Conservation (phyloP, 2,329 filamentous ascomycete species). For the Ascochyta koolunga region DNA sequence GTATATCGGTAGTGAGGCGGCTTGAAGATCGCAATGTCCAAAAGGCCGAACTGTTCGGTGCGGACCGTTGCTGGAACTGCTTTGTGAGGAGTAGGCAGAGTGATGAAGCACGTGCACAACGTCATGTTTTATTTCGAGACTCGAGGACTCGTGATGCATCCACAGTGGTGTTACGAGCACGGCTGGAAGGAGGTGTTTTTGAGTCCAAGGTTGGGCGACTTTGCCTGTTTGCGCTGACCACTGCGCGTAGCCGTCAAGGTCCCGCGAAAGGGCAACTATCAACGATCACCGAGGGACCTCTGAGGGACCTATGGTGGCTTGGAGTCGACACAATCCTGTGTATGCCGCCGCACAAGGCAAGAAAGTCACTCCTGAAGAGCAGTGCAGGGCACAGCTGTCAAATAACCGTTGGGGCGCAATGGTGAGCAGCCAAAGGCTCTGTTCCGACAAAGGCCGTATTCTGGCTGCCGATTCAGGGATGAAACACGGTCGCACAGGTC, state of each 20-base stretch:
- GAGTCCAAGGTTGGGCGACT: not conserved
- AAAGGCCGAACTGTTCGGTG: not conserved
- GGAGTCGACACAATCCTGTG: not conserved
- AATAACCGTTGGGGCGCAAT: slow-evolving; percentile 15
- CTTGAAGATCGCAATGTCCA: slow-evolving; percentile 11
- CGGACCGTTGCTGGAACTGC: not conserved
- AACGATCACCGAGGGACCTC: slow-evolving; percentile 1
- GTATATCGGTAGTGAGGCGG: slow-evolving; percentile 6
- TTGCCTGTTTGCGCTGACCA: not conserved
- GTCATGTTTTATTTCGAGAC: not conserved
- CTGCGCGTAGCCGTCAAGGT: not conserved
- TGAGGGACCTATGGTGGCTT: not conserved
- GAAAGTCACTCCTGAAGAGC: not conserved
- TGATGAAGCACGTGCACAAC: not conserved
- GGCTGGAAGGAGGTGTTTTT: not conserved
- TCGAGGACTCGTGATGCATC: not conserved
- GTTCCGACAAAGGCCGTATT: slow-evolving; percentile 16
- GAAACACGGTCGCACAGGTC: slow-evolving; percentile 12
- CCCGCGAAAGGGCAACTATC: slow-evolving; percentile 2
- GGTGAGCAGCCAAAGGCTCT: slow-evolving; percentile 9
- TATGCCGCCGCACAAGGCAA: slow-evolving; percentile 5
- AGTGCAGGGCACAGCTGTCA: slow-evolving; percentile 12
- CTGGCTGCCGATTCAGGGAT: slow-evolving; percentile 15
- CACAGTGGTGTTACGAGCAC: not conserved
- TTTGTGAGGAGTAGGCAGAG: not conserved